Evolutionary conservation across 2,329 filamentous ascomycete genomes (phyloP).

Genomic region (Epicoccum nigrum): DNA sequence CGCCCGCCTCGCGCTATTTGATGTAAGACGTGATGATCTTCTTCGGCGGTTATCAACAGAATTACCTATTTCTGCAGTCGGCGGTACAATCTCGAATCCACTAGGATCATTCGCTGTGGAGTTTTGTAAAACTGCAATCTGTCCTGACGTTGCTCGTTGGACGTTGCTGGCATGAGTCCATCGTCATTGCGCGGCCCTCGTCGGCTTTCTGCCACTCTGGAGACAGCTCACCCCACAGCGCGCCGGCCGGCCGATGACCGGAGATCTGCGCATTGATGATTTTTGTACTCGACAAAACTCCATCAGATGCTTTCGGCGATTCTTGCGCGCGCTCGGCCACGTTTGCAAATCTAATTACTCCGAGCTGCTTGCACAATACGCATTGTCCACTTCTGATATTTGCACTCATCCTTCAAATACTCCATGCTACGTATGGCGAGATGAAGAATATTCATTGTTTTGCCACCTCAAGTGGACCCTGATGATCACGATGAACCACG

Average conservation of each 20-base stretch:
- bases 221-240: slow-evolving; percentile 10
- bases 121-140: not conserved
- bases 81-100: not conserved
- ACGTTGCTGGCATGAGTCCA: not conserved
- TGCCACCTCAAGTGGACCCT: slow-evolving; percentile 12
- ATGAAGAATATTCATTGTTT: not conserved
- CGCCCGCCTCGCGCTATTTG: slow-evolving; percentile 9
- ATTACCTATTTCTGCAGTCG: not conserved
- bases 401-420: not conserved
- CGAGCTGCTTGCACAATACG: no score
- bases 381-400: not conserved
- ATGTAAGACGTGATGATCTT: slow-evolving; percentile 13
- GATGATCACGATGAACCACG: slow-evolving; percentile 12
- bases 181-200: not conserved
- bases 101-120: slow-evolving; percentile 1
- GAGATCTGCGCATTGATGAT: slow-evolving; percentile 12
- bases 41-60: not conserved
- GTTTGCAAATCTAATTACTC: not conserved
- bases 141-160: not conserved
- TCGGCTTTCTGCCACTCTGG: slow-evolving; percentile 11
- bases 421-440: not conserved
- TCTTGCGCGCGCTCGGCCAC: slow-evolving; percentile 1
- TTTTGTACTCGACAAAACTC: slow-evolving; percentile 1
- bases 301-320: not conserved
- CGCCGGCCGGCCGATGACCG: slow-evolving; percentile 19